These are phyloP conservation scores for Stereum hirsutum DNA, from an alignment of 1,284 basidiomycete species.

Conservation along the genomic window DNA sequence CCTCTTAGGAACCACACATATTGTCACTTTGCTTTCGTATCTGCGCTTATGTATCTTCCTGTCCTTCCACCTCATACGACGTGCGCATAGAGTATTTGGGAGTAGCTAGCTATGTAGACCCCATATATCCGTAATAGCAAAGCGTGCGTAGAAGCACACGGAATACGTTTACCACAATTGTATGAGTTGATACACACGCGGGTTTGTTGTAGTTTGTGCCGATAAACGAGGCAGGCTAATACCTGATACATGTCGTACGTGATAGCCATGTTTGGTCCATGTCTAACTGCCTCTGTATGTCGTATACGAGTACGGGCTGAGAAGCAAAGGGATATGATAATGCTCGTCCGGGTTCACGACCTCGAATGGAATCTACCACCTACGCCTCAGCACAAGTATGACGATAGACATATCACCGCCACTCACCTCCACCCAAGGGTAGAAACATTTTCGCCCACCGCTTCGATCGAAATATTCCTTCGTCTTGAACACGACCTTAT, in stretches of 20 bases:
- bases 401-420: background rate
- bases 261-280: too few relatives aligned
- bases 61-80: too few relatives aligned
- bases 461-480: slow-evolving; percentile 71
- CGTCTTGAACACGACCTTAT: slow-evolving; percentile 82
- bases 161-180: too few relatives aligned
- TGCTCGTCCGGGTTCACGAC: slow-evolving; percentile 68
- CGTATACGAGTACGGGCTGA: slow-evolving; percentile 89
- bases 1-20: background rate
- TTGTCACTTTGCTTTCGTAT: background rate
- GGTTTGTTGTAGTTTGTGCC: too few relatives aligned
- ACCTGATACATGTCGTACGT: too few relatives aligned
- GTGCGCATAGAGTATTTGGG: too few relatives aligned
- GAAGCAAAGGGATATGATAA: slow-evolving; percentile 85
- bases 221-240: too few relatives aligned
- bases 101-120: too few relatives aligned
- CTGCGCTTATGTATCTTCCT: background rate
- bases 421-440: slow-evolving; percentile 80
- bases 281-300: slow-evolving; percentile 83
- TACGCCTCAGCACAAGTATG: slow-evolving; percentile 1
- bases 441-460: slow-evolving; percentile 66
- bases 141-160: too few relatives aligned
- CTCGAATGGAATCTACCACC: slow-evolving; percentile 64
- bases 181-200: too few relatives aligned
- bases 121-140: too few relatives aligned